Evolutionary conservation across 2,329 filamentous ascomycete species (phyloP).

Genomic region (Lachnellula occidentalis): DNA sequence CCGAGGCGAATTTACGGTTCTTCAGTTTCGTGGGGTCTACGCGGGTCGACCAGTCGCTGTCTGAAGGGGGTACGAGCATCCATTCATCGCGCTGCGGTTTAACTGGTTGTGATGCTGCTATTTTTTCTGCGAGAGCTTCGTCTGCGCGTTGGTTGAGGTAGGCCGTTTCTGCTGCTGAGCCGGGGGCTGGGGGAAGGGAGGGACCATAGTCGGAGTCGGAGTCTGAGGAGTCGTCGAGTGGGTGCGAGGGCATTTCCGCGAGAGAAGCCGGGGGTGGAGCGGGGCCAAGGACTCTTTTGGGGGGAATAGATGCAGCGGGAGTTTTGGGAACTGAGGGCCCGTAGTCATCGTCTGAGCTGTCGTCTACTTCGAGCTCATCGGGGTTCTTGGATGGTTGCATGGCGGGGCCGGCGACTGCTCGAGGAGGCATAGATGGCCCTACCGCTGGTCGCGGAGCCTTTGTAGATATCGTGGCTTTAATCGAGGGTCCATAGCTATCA

Average conservation of each 20-base stretch:
- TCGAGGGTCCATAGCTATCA: conserved; percentile 26
- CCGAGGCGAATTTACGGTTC: conserved; percentile 75
- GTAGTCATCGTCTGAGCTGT: conserved; percentile 31
- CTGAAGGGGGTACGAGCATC: conserved; percentile 69
- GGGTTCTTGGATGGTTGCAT: conserved; percentile 34
- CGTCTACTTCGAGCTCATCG: conserved; percentile 42
- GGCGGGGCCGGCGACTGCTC: conserved; percentile 8
- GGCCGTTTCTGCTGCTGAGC: conserved; percentile 22
- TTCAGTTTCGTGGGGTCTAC: conserved; percentile 80
- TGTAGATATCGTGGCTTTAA: conserved; percentile 6
- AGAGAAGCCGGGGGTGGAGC: conserved; percentile 39
- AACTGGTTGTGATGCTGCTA: conserved; percentile 30
- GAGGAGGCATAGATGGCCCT: not conserved
- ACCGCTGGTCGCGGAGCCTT: conserved; percentile 1
- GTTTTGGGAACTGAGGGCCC: conserved; percentile 27
- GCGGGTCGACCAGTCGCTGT: conserved; percentile 48
- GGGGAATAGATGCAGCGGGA: conserved; percentile 15
- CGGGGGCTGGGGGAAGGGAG: conserved; percentile 45
- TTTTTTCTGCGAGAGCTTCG: conserved; percentile 18
- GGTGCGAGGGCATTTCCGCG: conserved; percentile 33
- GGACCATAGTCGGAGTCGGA: conserved; percentile 54
- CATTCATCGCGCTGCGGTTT: conserved; percentile 72
- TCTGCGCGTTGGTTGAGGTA: conserved; percentile 7
- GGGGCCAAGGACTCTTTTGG: conserved; percentile 34
- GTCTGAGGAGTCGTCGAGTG: conserved; percentile 27